These are phyloP conservation scores for Solanum megistacrolobum DNA, from an alignment of 257 asterid genomes.

Conservation along the genomic window DNA sequence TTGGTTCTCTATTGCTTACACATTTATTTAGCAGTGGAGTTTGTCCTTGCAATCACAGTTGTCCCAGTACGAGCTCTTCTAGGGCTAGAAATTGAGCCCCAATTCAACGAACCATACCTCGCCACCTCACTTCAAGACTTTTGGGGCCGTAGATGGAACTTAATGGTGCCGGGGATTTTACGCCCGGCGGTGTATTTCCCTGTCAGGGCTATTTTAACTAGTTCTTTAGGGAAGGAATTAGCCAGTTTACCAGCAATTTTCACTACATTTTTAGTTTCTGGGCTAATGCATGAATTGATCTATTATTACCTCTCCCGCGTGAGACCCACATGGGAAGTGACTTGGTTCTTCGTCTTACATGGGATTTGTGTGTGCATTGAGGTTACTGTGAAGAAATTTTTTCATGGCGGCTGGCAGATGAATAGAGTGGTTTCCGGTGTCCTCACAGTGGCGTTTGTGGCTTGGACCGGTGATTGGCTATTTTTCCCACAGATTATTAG, in stretches of 20 bases:
- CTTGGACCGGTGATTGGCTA: slow-evolving; percentile 45
- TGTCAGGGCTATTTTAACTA: slow-evolving; percentile 11
- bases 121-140: slow-evolving; percentile 54
- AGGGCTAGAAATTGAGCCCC: slow-evolving; percentile 41
- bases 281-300: slow-evolving; percentile 56
- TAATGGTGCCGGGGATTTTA: slow-evolving; percentile 27
- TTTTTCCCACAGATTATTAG: slow-evolving; percentile 53
- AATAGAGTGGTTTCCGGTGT: slow-evolving; percentile 24
- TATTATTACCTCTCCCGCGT: slow-evolving; percentile 32
- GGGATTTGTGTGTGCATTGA: slow-evolving; percentile 35
- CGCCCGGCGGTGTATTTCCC: slow-evolving; percentile 46
- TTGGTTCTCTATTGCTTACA: neutral
- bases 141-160: slow-evolving; percentile 78
- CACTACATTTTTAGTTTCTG: slow-evolving; percentile 48
- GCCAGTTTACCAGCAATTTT: slow-evolving; percentile 22
- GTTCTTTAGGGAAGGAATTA: slow-evolving; percentile 13
- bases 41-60: neutral
- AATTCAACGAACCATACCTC: slow-evolving; percentile 55
- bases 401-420: slow-evolving; percentile 17
- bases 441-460: slow-evolving; percentile 44
- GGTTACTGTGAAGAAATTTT: slow-evolving; percentile 24
- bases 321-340: slow-evolving; percentile 59
- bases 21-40: neutral
- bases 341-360: slow-evolving; percentile 45
- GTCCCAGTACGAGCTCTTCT: neutral